Conservation (phyloP, 257 asterid species). For the Solanum arcanum region DNA sequence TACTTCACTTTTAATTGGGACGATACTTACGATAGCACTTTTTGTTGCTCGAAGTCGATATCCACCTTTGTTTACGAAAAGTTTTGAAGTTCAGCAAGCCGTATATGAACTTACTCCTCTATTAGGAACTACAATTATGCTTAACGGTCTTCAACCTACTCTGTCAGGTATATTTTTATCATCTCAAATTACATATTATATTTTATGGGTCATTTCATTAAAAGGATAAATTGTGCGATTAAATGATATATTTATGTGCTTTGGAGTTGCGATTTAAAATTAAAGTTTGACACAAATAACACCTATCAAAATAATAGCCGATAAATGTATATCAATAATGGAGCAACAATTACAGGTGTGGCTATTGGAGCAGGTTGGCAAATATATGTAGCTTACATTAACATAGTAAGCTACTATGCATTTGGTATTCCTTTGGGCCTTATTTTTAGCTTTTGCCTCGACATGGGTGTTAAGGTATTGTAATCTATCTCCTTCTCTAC, state of each 20-base stretch:
- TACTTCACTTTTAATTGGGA: not conserved
- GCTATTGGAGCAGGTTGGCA: constrained; percentile 16
- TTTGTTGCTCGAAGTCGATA: not conserved
- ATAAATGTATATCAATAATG: too few relatives aligned
- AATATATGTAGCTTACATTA: not conserved
- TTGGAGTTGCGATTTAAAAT: too few relatives aligned
- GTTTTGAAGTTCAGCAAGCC: not conserved
- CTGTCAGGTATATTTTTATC: not conserved
- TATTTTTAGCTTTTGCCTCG: not conserved
- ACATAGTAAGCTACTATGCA: not conserved
- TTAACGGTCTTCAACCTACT: not conserved
- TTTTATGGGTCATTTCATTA: too few relatives aligned
- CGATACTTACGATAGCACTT: not conserved
- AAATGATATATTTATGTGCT: too few relatives aligned
- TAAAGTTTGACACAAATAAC: too few relatives aligned
- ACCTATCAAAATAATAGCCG: too few relatives aligned
- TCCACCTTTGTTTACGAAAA: not conserved
- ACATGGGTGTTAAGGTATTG: not conserved
- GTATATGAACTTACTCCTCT: constrained; percentile 1
- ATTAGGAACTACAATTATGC: not conserved
- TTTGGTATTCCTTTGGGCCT: constrained; percentile 5
- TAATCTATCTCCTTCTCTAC: not conserved
- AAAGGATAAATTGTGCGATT: too few relatives aligned
- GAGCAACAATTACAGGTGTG: not conserved
- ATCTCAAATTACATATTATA: too few relatives aligned